phyloP scores from a whole-genome alignment of 1,139 yeast genomes.

The Entelexis sorbosivorans region DNA sequence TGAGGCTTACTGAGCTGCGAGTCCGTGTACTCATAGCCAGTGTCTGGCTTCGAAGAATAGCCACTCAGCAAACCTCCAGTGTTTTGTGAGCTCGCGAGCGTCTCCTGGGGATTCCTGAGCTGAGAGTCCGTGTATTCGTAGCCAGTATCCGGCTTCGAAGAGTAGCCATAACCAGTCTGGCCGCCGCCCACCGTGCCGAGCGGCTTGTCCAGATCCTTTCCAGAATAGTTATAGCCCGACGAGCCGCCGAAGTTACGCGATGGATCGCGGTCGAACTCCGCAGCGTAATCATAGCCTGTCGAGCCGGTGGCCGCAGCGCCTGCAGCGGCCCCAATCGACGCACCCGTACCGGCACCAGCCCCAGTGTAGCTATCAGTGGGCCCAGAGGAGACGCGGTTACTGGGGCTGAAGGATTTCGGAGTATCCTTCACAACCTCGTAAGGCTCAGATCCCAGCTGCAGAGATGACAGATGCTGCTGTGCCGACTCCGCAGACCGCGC shows the following conservation, averaged over 20 bases:
- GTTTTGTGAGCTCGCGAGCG: not conserved
- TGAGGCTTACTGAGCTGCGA: not conserved
- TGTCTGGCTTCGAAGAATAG: not conserved
- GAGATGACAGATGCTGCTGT: not conserved
- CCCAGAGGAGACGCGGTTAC: not conserved
- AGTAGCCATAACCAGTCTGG: not conserved
- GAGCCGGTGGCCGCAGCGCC: not conserved
- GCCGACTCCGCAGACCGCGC: not conserved
- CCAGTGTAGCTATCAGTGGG: not conserved
- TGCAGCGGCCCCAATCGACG: not conserved
- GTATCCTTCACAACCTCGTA: not conserved
- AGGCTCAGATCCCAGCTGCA: not conserved
- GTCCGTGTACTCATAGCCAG: not conserved
- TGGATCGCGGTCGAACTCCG: not conserved
- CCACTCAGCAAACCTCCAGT: not conserved
- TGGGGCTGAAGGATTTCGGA: not conserved
- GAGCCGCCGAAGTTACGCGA: not conserved
- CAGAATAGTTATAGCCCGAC: not conserved
- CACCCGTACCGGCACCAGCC: not conserved
- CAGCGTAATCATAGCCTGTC: not conserved
- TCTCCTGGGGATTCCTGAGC: not conserved
- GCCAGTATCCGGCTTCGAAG: not conserved
- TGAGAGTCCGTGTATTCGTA: not conserved
- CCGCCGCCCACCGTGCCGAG: not conserved
- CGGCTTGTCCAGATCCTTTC: not conserved